Evolutionary conservation across 2,329 filamentous ascomycete species (phyloP).

Genomic region (Curvularia sp.): DNA sequence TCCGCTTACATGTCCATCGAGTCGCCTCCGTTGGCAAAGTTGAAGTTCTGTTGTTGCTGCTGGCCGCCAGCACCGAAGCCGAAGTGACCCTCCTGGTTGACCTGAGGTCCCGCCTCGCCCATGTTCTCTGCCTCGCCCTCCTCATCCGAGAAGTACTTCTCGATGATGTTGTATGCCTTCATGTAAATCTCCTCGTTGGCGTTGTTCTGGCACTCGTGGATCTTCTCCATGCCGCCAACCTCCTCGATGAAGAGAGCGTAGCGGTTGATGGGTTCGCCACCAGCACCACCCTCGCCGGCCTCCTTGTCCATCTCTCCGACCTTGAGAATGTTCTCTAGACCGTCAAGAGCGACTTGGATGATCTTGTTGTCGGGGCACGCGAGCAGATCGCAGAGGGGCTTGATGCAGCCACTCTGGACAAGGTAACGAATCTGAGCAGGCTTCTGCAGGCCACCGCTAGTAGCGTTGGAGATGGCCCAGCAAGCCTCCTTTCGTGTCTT

Average conservation of each 20-base stretch:
- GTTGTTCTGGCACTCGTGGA: conserved; percentile 99
- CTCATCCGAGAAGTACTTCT: conserved; percentile 99
- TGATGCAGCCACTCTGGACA: conserved; percentile 92
- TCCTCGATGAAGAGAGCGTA: conserved; percentile 99
- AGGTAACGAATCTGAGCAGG: conserved; percentile 98
- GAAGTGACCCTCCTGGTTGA: conserved; percentile 76
- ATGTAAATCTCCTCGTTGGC: conserved; percentile 99
- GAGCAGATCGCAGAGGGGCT: conserved; percentile 93
- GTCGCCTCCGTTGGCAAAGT: conserved; percentile 82
- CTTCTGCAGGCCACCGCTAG: conserved; percentile 96
- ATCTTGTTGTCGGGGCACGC: conserved; percentile 99
- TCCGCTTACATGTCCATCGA: conserved; percentile 74
- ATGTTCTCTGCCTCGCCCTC: conserved; percentile 80
- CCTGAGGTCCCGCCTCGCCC: conserved; percentile 77
- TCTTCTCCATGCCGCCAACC: conserved; percentile 99
- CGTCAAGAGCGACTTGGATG: conserved; percentile 97
- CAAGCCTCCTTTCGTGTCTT: conserved; percentile 99
- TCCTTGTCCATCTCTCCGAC: conserved; percentile 99
- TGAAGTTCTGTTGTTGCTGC: conserved; percentile 81
- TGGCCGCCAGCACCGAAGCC: conserved; percentile 72
- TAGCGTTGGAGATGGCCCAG: conserved; percentile 99
- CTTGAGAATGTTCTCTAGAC: conserved; percentile 99
- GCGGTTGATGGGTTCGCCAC: conserved; percentile 82
- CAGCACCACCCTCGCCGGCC: conserved; percentile 65
- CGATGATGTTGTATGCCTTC: conserved; percentile 99